phyloP scores from a whole-genome alignment of 352 stramenopile genomes.

The Nothophytophthora sp. region DNA sequence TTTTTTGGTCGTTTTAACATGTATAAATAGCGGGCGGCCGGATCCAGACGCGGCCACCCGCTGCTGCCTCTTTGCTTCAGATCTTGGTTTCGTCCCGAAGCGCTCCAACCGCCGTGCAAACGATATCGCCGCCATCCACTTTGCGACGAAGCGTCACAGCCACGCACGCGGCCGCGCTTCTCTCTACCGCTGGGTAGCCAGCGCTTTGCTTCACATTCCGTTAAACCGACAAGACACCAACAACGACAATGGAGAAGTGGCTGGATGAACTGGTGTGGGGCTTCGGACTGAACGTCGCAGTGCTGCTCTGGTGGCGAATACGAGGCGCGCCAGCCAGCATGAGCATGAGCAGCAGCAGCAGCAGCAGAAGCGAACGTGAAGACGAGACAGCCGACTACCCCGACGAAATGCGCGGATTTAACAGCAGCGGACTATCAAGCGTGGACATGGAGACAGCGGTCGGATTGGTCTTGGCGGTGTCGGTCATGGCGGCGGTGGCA shows the following conservation, averaged over 20 bases:
- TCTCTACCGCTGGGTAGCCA: too few relatives aligned
- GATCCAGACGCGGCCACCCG: too few relatives aligned
- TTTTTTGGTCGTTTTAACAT: too few relatives aligned
- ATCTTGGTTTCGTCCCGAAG: too few relatives aligned
- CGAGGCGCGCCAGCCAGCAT: constrained; percentile 13
- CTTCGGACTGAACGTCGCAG: constrained; percentile 14
- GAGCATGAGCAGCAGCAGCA: constrained; percentile 13
- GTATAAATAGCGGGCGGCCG: too few relatives aligned
- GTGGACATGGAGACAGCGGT: constrained; percentile 19
- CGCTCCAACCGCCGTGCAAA: too few relatives aligned
- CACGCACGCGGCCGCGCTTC: too few relatives aligned
- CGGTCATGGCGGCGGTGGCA: constrained; percentile 21
- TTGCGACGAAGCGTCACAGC: too few relatives aligned
- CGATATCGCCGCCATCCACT: too few relatives aligned
- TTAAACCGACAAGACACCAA: too few relatives aligned
- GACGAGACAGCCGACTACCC: constrained; percentile 5
- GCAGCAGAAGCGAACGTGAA: constrained; percentile 5
- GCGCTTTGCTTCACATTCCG: too few relatives aligned
- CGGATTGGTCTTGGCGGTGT: constrained; percentile 19
- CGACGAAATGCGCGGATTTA: not conserved
- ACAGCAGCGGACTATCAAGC: constrained; percentile 15
- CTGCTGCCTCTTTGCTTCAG: not conserved
- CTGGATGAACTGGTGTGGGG: constrained; percentile 11
- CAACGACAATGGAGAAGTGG: constrained; percentile 18
- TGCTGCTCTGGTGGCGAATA: constrained; percentile 18